phyloP scores from a whole-genome alignment of 208 protist species.

The Acanthamoeba quina region DNA sequence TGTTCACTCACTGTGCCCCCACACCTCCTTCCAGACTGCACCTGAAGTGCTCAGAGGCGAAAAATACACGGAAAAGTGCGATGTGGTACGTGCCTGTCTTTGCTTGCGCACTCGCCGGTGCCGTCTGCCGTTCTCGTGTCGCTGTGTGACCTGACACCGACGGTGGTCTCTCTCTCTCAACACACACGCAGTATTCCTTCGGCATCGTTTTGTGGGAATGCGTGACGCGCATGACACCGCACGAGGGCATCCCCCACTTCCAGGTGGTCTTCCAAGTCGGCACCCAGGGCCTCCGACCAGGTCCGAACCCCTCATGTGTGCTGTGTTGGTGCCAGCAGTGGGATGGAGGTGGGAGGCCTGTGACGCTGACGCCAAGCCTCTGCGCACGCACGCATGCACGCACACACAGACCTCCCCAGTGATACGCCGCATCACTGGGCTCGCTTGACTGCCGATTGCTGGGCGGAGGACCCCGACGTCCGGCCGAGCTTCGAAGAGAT shows the following conservation, averaged over 20 bases:
- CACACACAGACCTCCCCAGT: constrained; percentile 11
- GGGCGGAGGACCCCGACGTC: constrained; percentile 64
- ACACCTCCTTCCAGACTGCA: constrained; percentile 16
- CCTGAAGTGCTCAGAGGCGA: constrained; percentile 72
- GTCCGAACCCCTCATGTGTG: background rate
- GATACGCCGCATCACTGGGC: constrained; percentile 67
- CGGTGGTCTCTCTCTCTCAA: background rate
- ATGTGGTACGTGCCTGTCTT: constrained; percentile 19
- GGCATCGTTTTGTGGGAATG: constrained; percentile 71
- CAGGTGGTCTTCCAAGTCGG: constrained; percentile 73
- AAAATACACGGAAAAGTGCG: constrained; percentile 72
- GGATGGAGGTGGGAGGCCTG: background rate
- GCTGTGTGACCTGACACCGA: no score
- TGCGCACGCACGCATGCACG: background rate
- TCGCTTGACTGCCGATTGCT: constrained; percentile 54
- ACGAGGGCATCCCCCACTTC: constrained; percentile 68
- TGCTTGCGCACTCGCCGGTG: background rate
- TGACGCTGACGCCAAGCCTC: background rate
- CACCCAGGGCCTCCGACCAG: constrained; percentile 68
- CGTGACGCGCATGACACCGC: constrained; percentile 49
- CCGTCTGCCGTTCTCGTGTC: no score
- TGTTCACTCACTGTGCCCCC: background rate
- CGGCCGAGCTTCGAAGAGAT: constrained; percentile 69
- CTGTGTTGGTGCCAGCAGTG: background rate
- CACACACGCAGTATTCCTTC: constrained; percentile 26